Conservation (phyloP, 768 basidiomycete genomes). For the Amanita exitialis region DNA sequence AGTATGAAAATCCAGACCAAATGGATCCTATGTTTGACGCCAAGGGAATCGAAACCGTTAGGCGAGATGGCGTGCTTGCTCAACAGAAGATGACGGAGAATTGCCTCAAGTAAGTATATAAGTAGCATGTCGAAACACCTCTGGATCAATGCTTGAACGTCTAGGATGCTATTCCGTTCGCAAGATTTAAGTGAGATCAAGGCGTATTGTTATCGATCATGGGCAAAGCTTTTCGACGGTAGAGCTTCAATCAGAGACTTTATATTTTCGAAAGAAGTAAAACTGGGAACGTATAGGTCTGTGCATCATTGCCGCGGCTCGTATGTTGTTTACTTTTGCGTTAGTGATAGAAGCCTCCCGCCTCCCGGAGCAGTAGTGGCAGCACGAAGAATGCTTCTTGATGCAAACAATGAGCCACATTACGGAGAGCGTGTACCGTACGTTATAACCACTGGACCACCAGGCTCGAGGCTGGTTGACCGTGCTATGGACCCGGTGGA, state of each 20-base stretch:
- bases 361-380: slow-evolving; percentile 92
- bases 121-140: not conserved
- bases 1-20: slow-evolving; percentile 82
- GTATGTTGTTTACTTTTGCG: not conserved
- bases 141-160: not conserved
- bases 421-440: slow-evolving; percentile 94
- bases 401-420: slow-evolving; percentile 77
- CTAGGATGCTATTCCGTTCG: slow-evolving; percentile 80
- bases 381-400: slow-evolving; percentile 58
- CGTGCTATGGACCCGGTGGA: slow-evolving; percentile 68
- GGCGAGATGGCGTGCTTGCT: slow-evolving; percentile 85
- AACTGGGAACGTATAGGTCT: slow-evolving; percentile 87
- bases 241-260: slow-evolving; percentile 86
- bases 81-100: slow-evolving; percentile 90
- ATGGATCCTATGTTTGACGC: slow-evolving; percentile 79
- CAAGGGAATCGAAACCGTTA: slow-evolving; percentile 95
- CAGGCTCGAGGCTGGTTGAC: slow-evolving; percentile 59
- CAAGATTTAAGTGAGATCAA: slow-evolving; percentile 88
- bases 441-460: slow-evolving; percentile 63
- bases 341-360: slow-evolving; percentile 73
- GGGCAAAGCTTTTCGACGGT: slow-evolving; percentile 77
- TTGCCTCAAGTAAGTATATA: slow-evolving; percentile 59
- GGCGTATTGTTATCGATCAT: slow-evolving; percentile 74
- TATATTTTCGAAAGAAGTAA: slow-evolving; percentile 90
- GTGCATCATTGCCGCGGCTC: not conserved